These are phyloP conservation scores for Didymella segeticola DNA, from an alignment of 2,329 filamentous ascomycete genomes.

Conservation along the genomic window DNA sequence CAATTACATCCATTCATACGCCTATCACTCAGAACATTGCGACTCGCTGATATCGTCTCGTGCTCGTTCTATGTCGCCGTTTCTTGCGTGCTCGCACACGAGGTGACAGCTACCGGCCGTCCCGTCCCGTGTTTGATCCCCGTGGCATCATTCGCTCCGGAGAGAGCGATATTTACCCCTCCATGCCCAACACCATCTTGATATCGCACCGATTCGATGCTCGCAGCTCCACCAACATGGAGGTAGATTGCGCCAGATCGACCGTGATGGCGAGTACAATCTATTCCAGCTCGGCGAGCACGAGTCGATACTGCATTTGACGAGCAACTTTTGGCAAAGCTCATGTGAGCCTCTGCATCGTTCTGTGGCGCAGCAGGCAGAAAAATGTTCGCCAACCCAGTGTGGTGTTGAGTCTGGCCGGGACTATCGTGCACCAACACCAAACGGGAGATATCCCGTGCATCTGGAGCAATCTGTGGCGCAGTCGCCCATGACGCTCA, in stretches of 20 bases:
- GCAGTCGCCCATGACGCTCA: conserved; percentile 14
- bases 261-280: conserved; percentile 1
- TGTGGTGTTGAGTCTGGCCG: conserved; percentile 12
- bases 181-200: background rate
- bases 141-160: conserved; percentile 9
- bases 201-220: conserved; percentile 9
- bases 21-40: background rate
- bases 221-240: background rate
- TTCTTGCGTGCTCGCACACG: conserved; percentile 4
- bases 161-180: conserved; percentile 12
- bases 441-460: background rate
- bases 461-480: conserved; percentile 18
- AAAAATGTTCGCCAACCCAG: background rate
- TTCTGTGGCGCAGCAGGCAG: conserved; percentile 5
- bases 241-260: background rate
- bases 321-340: background rate
- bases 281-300: background rate
- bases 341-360: background rate
- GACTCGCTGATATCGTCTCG: background rate
- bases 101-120: conserved; percentile 3
- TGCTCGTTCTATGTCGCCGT: background rate
- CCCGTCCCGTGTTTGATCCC: conserved; percentile 12
- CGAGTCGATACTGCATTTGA: background rate
- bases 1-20: background rate
- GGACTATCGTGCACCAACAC: conserved; percentile 7